These are phyloP conservation scores for Astrocystis sublimbata DNA, from an alignment of 495 filamentous ascomycete genomes.

Conservation along the genomic window DNA sequence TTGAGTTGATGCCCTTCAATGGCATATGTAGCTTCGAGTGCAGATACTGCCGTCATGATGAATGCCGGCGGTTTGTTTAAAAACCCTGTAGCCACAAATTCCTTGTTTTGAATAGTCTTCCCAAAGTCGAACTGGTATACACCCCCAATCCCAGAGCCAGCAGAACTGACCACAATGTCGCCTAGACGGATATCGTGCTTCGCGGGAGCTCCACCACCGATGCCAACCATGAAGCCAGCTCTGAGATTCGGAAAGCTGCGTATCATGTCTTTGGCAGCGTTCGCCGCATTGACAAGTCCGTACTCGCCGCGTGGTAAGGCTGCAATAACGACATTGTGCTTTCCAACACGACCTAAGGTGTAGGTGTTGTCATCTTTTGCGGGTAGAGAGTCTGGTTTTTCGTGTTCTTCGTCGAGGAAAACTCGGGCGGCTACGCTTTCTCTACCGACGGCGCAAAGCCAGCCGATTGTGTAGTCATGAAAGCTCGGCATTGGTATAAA, in stretches of 20 bases:
- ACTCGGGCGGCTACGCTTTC: too few species aligned
- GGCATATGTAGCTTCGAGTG: constrained; percentile 16
- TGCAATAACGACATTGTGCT: constrained; percentile 38
- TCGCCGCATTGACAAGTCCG: constrained; percentile 38
- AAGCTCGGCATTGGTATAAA: too few species aligned
- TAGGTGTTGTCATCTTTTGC: neutral
- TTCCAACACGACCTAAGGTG: neutral
- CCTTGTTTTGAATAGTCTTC: constrained; percentile 23
- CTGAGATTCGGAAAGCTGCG: constrained; percentile 43
- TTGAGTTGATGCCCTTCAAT: neutral
- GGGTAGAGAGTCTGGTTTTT: too few species aligned
- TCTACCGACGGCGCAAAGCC: too few species aligned
- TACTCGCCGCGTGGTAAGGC: constrained; percentile 41
- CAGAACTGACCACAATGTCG: constrained; percentile 44
- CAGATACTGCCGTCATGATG: constrained; percentile 22
- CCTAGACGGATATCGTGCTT: constrained; percentile 45
- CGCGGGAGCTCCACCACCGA: constrained; percentile 44
- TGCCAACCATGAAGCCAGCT: constrained; percentile 50
- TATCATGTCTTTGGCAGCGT: constrained; percentile 38
- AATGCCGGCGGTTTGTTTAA: constrained; percentile 30
- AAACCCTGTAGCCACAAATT: constrained; percentile 26
- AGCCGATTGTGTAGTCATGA: too few species aligned
- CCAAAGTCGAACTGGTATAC: constrained; percentile 43
- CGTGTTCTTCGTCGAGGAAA: too few species aligned
- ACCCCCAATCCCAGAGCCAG: constrained; percentile 24